Base-by-base conservation (phyloP, 371 early-diverging fungal species). In the Rhizopus delemar region DNA sequence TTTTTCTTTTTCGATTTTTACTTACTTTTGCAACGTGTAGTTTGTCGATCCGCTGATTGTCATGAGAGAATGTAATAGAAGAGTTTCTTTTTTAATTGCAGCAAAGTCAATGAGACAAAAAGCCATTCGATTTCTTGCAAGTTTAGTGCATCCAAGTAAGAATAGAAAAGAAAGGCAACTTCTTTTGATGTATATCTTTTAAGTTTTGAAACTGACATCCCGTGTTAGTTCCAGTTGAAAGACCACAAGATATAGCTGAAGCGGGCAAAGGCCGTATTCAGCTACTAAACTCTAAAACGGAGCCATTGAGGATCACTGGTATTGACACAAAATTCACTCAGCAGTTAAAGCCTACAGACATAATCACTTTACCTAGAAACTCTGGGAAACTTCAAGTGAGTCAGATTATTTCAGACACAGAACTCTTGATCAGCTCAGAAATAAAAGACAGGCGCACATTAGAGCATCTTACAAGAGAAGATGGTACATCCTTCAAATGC, bases 21-120 rank as follows among this genome's bases (percentile, higher is more conserved):
- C 35, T 39, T 28, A 22, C 22, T 22, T 22, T 22, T 22, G 22
- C 22, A 5, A 36, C 36, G 7, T 49, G 5, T 71, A 90, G 90
- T 97, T 98, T 80, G 90, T 98, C 4, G 98, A 98, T 66, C 96
- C 96, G 9, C 62, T 95, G 22, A 87, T 96, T 53, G 76, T 96
- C 28, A 85, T 94, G 71, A 78, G 86, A 51, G 89, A 90, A 68
- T 89, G 91, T 57, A 76, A 83, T 13, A 84, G 96, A 50, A 76
- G 89, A 41, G 89, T 94, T 29, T 91, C 90, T 32, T 96, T 93
- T 63, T 69, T 97, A 38, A 85, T 89, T 58, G 95, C 96, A 5
- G 90, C 92, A 45, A 91, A 89, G 61, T 90, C 93, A 32, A 91
- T 94, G 91, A 86, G 90, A 46, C 88, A 91, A 69, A 85, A 79